Conservation (phyloP, 129 eudicot genomes). For the Solidago caesia region DNA sequence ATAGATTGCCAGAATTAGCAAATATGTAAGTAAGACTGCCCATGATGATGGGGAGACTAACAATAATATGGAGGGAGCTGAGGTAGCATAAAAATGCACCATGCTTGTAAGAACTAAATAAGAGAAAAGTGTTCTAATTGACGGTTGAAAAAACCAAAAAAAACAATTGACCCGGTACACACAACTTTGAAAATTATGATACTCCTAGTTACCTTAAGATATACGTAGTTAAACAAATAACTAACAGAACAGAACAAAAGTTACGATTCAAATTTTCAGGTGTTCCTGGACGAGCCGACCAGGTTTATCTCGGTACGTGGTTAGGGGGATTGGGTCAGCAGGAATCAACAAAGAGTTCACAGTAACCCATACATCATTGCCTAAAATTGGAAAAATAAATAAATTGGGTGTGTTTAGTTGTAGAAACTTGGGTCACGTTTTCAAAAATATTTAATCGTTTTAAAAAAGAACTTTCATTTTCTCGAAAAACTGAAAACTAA, state of each 20-base stretch:
- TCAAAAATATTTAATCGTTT: too few relatives aligned
- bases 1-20: slow-evolving; percentile 27
- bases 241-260: slow-evolving; percentile 1
- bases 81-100: slow-evolving; percentile 14
- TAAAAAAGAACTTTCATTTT: too few relatives aligned
- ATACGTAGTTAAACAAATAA: not conserved
- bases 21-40: slow-evolving; percentile 1
- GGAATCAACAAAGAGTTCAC: not conserved
- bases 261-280: not conserved
- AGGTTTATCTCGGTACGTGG: not conserved
- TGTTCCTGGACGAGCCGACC: not conserved
- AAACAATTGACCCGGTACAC: not conserved
- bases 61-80: slow-evolving; percentile 2
- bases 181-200: not conserved
- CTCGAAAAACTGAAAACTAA: too few relatives aligned
- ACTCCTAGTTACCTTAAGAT: not conserved
- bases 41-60: not conserved
- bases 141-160: slow-evolving; percentile 2
- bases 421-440: too few relatives aligned
- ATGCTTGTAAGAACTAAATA: slow-evolving; percentile 4
- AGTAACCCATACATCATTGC: not conserved
- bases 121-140: not conserved
- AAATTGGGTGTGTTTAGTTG: too few relatives aligned
- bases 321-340: not conserved
- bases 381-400: too few relatives aligned